phyloP scores from a whole-genome alignment of 441 rosid species.

The Erodium moschatum region DNA sequence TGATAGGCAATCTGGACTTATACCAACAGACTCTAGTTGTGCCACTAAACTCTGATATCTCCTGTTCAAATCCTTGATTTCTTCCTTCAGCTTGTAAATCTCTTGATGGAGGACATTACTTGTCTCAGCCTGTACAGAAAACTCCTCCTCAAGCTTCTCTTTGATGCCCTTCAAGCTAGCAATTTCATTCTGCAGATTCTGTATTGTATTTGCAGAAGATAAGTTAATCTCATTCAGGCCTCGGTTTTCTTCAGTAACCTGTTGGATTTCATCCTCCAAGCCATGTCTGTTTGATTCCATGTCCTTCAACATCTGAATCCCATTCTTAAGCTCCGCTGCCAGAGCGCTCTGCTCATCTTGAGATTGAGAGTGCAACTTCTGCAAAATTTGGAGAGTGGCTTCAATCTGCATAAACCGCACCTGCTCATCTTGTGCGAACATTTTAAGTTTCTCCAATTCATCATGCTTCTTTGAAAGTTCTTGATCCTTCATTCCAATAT shows the following conservation, averaged over 20 bases:
- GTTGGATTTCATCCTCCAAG: conserved; percentile 39
- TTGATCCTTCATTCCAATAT: conserved; percentile 59
- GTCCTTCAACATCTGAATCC: conserved; percentile 55
- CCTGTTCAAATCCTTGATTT: conserved; percentile 34
- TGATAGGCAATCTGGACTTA: conserved; percentile 37
- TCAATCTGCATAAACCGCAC: conserved; percentile 49
- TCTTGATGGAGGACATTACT: conserved; percentile 45
- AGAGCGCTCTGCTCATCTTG: conserved; percentile 53
- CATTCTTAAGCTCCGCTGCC: conserved; percentile 41
- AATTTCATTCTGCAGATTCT: conserved; percentile 40
- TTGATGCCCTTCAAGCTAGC: conserved; percentile 44
- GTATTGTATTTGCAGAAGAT: conserved; percentile 39
- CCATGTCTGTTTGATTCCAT: conserved; percentile 45
- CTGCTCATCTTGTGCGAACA: conserved; percentile 47
- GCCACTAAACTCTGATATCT: conserved; percentile 38
- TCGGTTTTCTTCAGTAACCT: conserved; percentile 41
- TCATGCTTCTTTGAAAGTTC: conserved; percentile 56
- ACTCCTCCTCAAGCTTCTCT: conserved; percentile 50
- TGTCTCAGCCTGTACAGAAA: conserved; percentile 35
- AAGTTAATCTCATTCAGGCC: conserved; percentile 39
- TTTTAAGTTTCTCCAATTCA: conserved; percentile 58
- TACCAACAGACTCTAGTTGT: conserved; percentile 46
- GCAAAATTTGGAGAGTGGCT: conserved; percentile 49
- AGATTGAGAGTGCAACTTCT: conserved; percentile 60
- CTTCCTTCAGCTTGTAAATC: conserved; percentile 38